These are phyloP conservation scores for Aspergillus sclerotialis DNA, from an alignment of 2,329 filamentous ascomycete species.

Conservation along the genomic window DNA sequence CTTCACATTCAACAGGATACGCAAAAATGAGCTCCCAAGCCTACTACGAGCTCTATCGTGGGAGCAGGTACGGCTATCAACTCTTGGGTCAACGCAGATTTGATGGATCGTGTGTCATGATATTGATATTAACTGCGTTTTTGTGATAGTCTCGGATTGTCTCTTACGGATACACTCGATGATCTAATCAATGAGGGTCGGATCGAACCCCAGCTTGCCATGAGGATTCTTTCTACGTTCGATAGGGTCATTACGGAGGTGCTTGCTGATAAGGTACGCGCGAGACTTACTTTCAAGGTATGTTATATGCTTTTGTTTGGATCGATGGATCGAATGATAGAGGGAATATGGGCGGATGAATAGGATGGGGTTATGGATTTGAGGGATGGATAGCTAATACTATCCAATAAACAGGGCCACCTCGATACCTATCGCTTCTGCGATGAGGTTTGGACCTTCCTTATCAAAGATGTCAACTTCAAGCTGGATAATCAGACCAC, in stretches of 20 bases:
- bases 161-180: conserved; percentile 93
- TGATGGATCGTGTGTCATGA: conserved; percentile 1
- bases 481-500: conserved; percentile 81
- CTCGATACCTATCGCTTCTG: conserved; percentile 98
- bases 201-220: conserved; percentile 95
- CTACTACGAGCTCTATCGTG: conserved; percentile 93
- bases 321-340: conserved; percentile 4
- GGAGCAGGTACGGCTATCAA: conserved; percentile 70
- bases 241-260: conserved; percentile 89
- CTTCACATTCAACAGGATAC: too few species aligned
- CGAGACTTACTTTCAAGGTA: conserved; percentile 91
- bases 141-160: conserved; percentile 70
- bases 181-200: conserved; percentile 89
- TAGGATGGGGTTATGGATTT: too few species aligned
- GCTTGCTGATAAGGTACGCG: conserved; percentile 85
- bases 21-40: conserved; percentile 49
- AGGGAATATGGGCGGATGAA: too few species aligned
- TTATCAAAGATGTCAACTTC: conserved; percentile 98
- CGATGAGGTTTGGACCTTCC: conserved; percentile 98
- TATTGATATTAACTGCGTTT: conserved; percentile 11
- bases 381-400: conserved; percentile 6
- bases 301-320: conserved; percentile 10
- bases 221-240: conserved; percentile 96
- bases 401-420: conserved; percentile 59
- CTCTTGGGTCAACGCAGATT: too few species aligned